These are phyloP conservation scores for Teunomyces aglyptinius DNA, from an alignment of 805 yeast species.

Conservation along the genomic window DNA sequence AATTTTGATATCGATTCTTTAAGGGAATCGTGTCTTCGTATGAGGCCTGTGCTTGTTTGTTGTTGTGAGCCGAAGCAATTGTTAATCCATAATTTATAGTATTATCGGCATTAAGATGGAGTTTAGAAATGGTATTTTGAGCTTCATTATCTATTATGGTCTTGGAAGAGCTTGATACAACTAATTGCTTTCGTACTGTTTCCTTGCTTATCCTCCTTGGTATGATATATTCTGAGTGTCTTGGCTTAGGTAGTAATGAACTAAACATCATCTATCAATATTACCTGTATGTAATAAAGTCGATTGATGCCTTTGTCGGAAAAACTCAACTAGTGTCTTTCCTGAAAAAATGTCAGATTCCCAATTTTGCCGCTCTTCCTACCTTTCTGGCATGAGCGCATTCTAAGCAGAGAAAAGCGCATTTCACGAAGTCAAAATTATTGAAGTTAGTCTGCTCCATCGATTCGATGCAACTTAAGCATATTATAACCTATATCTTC, in stretches of 20 bases:
- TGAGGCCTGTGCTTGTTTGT: conserved; percentile 42
- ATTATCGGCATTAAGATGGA: conserved; percentile 27
- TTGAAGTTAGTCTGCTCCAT: no score
- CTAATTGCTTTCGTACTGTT: conserved; percentile 1
- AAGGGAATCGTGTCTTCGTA: conserved; percentile 62
- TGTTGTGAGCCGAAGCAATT: conserved; percentile 16
- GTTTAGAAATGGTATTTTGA: conserved; percentile 15
- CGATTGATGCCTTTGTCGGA: no score
- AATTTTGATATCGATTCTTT: conserved; percentile 38
- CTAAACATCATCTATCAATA: conserved; percentile 27
- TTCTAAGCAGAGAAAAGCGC: no score
- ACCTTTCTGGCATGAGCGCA: no score
- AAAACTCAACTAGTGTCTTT: no score
- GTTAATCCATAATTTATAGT: conserved; percentile 26
- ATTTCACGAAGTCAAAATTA: no score
- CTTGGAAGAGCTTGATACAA: not conserved
- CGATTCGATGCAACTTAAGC: no score
- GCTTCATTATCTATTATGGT: conserved; percentile 2
- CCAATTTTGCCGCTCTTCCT: no score
- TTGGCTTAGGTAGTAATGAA: conserved; percentile 33
- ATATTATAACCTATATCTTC: no score
- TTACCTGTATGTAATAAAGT: not conserved
- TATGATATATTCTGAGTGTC: conserved; percentile 20
- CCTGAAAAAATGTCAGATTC: no score
- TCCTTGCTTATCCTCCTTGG: not conserved